Evolutionary conservation across 1,284 basidiomycete species (phyloP).

Genomic region (Melanopsichium pennsylvanicum): DNA sequence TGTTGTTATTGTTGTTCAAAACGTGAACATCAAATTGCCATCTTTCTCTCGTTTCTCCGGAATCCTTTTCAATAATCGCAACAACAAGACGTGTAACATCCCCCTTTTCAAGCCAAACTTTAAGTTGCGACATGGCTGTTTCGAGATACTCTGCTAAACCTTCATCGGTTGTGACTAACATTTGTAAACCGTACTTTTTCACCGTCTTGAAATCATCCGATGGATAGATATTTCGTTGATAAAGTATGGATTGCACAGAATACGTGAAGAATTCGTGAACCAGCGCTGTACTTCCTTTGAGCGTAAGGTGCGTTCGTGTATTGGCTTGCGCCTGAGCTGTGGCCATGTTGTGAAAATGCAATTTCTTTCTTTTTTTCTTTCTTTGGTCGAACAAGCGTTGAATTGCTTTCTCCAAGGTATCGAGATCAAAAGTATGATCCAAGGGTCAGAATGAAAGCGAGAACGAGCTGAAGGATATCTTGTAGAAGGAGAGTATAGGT

Average conservation of each 20-base stretch:
- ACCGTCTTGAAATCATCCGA: conserved; percentile 83
- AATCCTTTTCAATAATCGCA: conserved; percentile 94
- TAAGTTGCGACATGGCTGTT: conserved; percentile 81
- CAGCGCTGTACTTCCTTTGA: conserved; percentile 93
- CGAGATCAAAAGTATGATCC: no score
- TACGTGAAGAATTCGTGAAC: conserved; percentile 99
- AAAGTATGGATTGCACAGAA: conserved; percentile 81
- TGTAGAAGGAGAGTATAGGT: no score
- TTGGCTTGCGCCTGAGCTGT: conserved; percentile 53
- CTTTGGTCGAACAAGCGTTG: no score
- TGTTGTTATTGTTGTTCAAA: no score
- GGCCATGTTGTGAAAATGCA: conserved; percentile 15
- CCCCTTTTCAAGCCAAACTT: conserved; percentile 84
- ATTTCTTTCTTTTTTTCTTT: no score
- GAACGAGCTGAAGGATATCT: no score
- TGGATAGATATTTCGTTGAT: conserved; percentile 95
- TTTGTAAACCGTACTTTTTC: conserved; percentile 95
- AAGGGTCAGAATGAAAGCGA: no score
- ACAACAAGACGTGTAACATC: conserved; percentile 90
- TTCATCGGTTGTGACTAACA: conserved; percentile 91
- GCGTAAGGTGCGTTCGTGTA: conserved; percentile 70
- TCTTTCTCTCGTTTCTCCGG: conserved; percentile 86
- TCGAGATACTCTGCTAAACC: conserved; percentile 90
- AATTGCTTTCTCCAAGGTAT: no score
- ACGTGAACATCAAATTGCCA: conserved; percentile 98